These are phyloP conservation scores for Pinus tabuliformis DNA, from an alignment of 75 land plant species.

Conservation along the genomic window DNA sequence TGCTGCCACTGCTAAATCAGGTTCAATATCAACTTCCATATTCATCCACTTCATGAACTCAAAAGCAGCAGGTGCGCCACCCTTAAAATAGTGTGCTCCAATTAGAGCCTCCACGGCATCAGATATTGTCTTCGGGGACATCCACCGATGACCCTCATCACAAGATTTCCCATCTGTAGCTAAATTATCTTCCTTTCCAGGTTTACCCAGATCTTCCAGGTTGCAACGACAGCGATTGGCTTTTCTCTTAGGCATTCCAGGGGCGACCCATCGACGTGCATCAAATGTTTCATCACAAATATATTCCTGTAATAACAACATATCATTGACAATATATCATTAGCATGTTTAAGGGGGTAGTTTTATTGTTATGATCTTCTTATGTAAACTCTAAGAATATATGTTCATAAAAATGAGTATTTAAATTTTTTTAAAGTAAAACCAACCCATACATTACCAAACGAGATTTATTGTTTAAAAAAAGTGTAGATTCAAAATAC, in stretches of 20 bases:
- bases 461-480: no score
- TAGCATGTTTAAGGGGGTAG: no score
- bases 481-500: no score
- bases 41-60: conserved; percentile 84
- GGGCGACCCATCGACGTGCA: conserved; percentile 85
- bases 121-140: conserved; percentile 90
- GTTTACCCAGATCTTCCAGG: conserved; percentile 10
- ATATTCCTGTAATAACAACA: conserved; percentile 46
- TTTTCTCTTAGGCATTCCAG: conserved; percentile 59
- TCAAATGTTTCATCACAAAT: conserved; percentile 84
- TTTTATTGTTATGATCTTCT: no score
- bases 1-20: conserved; percentile 12
- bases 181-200: conserved; percentile 21
- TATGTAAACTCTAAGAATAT: no score
- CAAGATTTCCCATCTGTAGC: conserved; percentile 64
- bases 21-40: conserved; percentile 50
- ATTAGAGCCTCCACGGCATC: conserved; percentile 94
- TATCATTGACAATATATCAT: neutral
- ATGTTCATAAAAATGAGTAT: no score
- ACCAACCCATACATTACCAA: no score
- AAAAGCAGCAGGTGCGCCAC: conserved; percentile 58
- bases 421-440: no score
- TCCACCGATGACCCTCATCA: conserved; percentile 86
- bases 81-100: conserved; percentile 77
- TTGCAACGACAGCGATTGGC: conserved; percentile 55